phyloP scores from a whole-genome alignment of 768 basidiomycete genomes.

The Leccinum pellstonianum region DNA sequence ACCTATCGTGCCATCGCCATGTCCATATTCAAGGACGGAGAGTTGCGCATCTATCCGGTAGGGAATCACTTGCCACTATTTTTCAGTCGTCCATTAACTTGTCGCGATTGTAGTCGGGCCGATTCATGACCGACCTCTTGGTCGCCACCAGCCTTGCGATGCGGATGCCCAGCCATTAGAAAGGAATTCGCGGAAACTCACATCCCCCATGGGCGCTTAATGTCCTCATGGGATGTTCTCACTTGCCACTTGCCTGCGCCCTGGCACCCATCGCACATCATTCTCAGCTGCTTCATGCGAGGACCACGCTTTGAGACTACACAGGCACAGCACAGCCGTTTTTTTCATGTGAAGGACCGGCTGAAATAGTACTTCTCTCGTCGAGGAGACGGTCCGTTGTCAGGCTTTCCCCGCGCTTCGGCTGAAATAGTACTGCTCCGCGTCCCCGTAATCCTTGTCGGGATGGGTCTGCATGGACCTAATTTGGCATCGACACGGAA shows the following conservation, averaged over 20 bases:
- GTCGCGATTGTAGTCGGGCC: slow-evolving; percentile 17
- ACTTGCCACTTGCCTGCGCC: background rate
- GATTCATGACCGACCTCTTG: slow-evolving; percentile 27
- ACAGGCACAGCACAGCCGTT: background rate
- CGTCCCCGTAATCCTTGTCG: background rate
- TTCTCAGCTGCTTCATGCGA: background rate
- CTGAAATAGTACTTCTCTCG: background rate
- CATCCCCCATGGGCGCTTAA: background rate
- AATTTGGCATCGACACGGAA: background rate
- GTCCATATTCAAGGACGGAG: slow-evolving; percentile 29
- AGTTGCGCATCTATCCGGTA: slow-evolving; percentile 28
- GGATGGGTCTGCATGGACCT: background rate
- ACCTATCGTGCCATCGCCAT: slow-evolving; percentile 27
- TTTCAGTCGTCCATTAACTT: background rate
- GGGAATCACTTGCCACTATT: background rate
- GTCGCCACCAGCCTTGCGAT: slow-evolving; percentile 30
- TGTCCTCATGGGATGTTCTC: background rate
- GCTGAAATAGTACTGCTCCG: background rate
- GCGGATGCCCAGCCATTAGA: slow-evolving; percentile 20
- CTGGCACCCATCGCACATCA: background rate
- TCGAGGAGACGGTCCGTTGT: background rate
- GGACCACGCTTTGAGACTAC: background rate
- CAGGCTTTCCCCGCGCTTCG: background rate
- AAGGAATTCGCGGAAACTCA: background rate
- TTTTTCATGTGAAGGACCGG: background rate